phyloP scores from a whole-genome alignment of 768 basidiomycete genomes.

The Termitomyces heimii region DNA sequence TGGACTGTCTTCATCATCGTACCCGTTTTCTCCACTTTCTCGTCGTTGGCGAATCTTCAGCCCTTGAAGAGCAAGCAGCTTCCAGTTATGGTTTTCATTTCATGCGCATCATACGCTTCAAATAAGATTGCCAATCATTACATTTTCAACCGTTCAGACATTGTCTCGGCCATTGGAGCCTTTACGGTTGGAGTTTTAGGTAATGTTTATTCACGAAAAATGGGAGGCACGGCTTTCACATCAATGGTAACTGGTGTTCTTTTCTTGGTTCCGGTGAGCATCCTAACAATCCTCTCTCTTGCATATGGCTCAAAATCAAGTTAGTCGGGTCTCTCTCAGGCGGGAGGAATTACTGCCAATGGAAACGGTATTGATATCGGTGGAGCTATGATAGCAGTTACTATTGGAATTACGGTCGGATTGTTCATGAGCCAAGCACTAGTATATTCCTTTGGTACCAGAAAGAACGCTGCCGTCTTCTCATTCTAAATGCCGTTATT shows the following conservation, averaged over 20 bases:
- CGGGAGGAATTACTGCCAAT: conserved; percentile 77
- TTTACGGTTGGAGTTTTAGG: conserved; percentile 77
- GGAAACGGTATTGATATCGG: conserved; percentile 82
- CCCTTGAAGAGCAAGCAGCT: conserved; percentile 68
- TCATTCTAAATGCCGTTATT: conserved; percentile 48
- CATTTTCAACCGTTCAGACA: conserved; percentile 79
- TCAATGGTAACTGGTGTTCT: conserved; percentile 88
- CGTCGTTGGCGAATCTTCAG: conserved; percentile 75
- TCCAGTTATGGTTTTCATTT: conserved; percentile 80
- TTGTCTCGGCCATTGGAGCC: conserved; percentile 82
- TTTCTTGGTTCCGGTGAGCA: conserved; percentile 77
- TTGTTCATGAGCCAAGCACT: conserved; percentile 84
- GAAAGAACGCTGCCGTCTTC: conserved; percentile 83
- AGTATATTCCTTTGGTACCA: conserved; percentile 80
- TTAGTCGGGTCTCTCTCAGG: conserved; percentile 81
- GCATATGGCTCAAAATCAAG: background rate
- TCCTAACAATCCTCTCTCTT: conserved; percentile 12
- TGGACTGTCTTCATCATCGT: conserved; percentile 78
- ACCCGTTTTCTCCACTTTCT: conserved; percentile 64
- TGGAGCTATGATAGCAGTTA: conserved; percentile 84
- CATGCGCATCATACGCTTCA: conserved; percentile 71
- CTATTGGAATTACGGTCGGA: conserved; percentile 87
- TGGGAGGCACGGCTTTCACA: conserved; percentile 85
- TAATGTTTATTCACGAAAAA: conserved; percentile 75
- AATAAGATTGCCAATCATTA: conserved; percentile 82